Evolutionary conservation across 176 grass and related monocot genomes (phyloP).

Genomic region (Elaeis guineensis): DNA sequence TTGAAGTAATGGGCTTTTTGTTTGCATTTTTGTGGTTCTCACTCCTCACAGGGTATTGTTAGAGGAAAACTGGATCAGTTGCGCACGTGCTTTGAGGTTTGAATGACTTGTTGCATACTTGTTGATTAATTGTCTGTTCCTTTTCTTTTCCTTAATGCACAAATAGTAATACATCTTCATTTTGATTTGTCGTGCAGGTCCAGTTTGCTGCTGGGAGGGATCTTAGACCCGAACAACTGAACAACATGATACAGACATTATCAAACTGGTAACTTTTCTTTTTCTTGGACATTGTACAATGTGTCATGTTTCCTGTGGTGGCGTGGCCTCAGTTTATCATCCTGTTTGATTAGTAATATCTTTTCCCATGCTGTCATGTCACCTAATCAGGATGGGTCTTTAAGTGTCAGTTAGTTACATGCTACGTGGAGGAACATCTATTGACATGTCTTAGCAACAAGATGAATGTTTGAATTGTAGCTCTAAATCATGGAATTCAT

Average conservation of each 20-base stretch:
- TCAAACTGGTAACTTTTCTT: slow-evolving; percentile 65
- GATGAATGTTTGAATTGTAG: no score
- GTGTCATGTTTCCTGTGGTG: no score
- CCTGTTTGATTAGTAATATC: no score
- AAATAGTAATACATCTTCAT: not conserved
- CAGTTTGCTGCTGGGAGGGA: slow-evolving; percentile 99
- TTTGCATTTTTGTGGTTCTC: slow-evolving; percentile 3
- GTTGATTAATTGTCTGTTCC: not conserved
- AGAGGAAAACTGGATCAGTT: slow-evolving; percentile 96
- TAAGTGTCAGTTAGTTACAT: no score
- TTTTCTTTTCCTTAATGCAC: slow-evolving; percentile 5
- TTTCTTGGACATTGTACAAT: not conserved
- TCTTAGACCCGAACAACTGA: slow-evolving; percentile 81
- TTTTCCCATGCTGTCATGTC: no score
- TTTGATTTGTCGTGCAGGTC: slow-evolving; percentile 47
- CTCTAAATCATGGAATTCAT: no score
- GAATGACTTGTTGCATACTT: not conserved
- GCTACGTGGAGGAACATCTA: no score
- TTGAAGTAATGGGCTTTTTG: not conserved
- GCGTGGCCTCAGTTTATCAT: no score
- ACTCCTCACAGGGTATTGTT: slow-evolving; percentile 63
- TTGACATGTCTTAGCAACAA: no score
- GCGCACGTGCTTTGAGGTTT: slow-evolving; percentile 89
- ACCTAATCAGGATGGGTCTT: no score
- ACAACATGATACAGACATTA: slow-evolving; percentile 78